These are phyloP conservation scores for Trifolium subterraneum DNA, from an alignment of 306 rosid species.

Conservation along the genomic window DNA sequence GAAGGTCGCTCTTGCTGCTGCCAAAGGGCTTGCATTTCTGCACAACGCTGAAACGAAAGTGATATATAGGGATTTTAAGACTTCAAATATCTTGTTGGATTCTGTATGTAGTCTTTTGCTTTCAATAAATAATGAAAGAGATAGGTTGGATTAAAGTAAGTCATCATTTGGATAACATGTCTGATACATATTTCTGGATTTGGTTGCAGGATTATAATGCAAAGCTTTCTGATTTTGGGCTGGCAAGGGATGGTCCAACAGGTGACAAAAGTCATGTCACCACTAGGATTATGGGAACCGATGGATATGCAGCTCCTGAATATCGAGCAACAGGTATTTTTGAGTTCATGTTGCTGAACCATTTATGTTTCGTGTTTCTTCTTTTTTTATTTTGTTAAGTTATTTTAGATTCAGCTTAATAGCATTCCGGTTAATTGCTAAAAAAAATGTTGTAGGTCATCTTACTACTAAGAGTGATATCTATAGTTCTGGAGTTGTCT, in stretches of 20 bases:
- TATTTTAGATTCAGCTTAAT: neutral
- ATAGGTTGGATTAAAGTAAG: neutral
- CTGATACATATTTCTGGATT: slow-evolving; percentile 29
- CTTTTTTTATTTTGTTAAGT: neutral
- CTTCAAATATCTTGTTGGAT: slow-evolving; percentile 67
- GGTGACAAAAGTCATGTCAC: slow-evolving; percentile 68
- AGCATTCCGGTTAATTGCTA: neutral
- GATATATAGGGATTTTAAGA: slow-evolving; percentile 57
- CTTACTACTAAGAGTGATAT: slow-evolving; percentile 64
- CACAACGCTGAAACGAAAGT: slow-evolving; percentile 57
- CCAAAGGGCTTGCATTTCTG: slow-evolving; percentile 76
- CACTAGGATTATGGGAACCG: slow-evolving; percentile 63
- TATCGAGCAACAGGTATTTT: slow-evolving; percentile 63
- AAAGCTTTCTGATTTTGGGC: slow-evolving; percentile 73
- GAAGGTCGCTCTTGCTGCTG: slow-evolving; percentile 76
- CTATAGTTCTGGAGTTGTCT: slow-evolving; percentile 71
- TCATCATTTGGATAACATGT: neutral
- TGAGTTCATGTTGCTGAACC: neutral
- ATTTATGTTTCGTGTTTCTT: neutral
- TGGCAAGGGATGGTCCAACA: slow-evolving; percentile 70
- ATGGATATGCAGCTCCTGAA: slow-evolving; percentile 75
- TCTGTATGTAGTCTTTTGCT: slow-evolving; percentile 48
- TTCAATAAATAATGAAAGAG: too few relatives aligned
- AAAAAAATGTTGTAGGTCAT: slow-evolving; percentile 51
- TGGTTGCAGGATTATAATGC: slow-evolving; percentile 58